Evolutionary conservation across 352 stramenopile genomes (phyloP).

Genomic region (Globisporangium perplexum): DNA sequence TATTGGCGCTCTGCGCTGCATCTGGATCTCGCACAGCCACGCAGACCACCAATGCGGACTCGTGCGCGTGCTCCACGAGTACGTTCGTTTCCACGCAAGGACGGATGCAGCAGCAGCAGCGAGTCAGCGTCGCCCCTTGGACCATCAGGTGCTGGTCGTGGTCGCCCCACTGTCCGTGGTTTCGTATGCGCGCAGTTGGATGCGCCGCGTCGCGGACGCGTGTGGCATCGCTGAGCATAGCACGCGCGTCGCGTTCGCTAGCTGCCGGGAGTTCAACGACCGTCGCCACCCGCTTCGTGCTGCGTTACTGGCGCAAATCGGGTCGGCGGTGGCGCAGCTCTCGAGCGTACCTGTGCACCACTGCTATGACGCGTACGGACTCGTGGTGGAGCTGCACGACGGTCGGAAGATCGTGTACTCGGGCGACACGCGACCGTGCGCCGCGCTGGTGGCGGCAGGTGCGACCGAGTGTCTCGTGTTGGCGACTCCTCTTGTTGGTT

Average conservation of each 20-base stretch:
- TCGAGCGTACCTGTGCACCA: slow-evolving; percentile 70
- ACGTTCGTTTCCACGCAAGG: slow-evolving; percentile 19
- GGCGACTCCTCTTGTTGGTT: not conserved
- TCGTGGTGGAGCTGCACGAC: slow-evolving; percentile 46
- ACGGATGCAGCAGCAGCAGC: not conserved
- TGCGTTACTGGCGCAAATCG: slow-evolving; percentile 27
- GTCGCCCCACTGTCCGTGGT: slow-evolving; percentile 52
- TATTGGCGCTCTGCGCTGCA: slow-evolving; percentile 67
- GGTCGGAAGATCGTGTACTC: slow-evolving; percentile 86
- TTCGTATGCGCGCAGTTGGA: slow-evolving; percentile 47
- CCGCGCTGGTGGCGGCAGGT: slow-evolving; percentile 46
- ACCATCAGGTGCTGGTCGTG: slow-evolving; percentile 27
- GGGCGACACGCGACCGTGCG: slow-evolving; percentile 91
- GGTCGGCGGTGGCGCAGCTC: slow-evolving; percentile 26
- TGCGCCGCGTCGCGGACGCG: slow-evolving; percentile 16
- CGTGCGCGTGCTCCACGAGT: slow-evolving; percentile 84
- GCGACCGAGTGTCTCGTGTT: not conserved
- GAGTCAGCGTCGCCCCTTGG: no score
- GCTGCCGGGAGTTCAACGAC: slow-evolving; percentile 56
- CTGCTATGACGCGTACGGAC: slow-evolving; percentile 72
- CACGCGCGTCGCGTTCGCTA: slow-evolving; percentile 22
- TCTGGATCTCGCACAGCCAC: slow-evolving; percentile 97
- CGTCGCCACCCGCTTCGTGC: slow-evolving; percentile 14
- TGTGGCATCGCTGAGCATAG: slow-evolving; percentile 3
- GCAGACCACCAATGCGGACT: slow-evolving; percentile 96